Percentiles rank a stretch among this genome's conserved stretches.
phyloP scores from a whole-genome alignment of 176 grass and related monocot species.

The Eremochloa ophiuroides region DNA sequence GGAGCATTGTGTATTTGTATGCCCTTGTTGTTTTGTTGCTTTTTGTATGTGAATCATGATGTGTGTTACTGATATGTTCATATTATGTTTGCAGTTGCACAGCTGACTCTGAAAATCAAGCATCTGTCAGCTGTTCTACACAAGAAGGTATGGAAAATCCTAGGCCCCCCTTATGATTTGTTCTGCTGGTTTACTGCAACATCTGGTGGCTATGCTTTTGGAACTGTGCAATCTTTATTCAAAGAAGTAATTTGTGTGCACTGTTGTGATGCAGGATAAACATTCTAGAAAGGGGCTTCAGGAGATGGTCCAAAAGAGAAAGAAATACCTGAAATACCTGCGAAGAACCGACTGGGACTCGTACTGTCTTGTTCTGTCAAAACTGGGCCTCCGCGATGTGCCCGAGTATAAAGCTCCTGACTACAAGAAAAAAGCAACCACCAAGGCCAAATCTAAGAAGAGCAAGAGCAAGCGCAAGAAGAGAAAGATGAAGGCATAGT shows the following conservation, averaged over 20 bases:
- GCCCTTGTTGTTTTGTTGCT: background rate
- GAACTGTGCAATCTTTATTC: background rate
- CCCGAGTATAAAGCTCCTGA: slow-evolving; percentile 72
- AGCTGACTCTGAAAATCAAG: slow-evolving; percentile 94
- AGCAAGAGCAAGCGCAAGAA: slow-evolving; percentile 36
- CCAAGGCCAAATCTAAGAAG: slow-evolving; percentile 60
- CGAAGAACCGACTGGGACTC: slow-evolving; percentile 94
- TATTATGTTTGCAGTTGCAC: slow-evolving; percentile 62
- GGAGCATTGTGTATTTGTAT: background rate
- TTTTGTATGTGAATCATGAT: background rate
- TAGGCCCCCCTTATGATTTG: background rate
- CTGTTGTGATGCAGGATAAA: slow-evolving; percentile 54
- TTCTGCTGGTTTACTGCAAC: background rate
- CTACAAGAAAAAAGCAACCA: slow-evolving; percentile 55
- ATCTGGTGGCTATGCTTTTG: background rate
- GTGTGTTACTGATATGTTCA: background rate
- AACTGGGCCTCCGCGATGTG: slow-evolving; percentile 70
- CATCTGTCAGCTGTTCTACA: slow-evolving; percentile 71
- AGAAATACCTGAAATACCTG: slow-evolving; percentile 89
- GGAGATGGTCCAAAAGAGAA: slow-evolving; percentile 93
- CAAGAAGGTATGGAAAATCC: slow-evolving; percentile 64
- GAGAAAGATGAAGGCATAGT: slow-evolving; percentile 42
- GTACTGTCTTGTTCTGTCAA: slow-evolving; percentile 77
- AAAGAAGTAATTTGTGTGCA: background rate
- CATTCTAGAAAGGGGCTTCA: slow-evolving; percentile 88